These are phyloP conservation scores for Monosporascus sp. DNA, from an alignment of 2,329 filamentous ascomycete species.

Conservation along the genomic window DNA sequence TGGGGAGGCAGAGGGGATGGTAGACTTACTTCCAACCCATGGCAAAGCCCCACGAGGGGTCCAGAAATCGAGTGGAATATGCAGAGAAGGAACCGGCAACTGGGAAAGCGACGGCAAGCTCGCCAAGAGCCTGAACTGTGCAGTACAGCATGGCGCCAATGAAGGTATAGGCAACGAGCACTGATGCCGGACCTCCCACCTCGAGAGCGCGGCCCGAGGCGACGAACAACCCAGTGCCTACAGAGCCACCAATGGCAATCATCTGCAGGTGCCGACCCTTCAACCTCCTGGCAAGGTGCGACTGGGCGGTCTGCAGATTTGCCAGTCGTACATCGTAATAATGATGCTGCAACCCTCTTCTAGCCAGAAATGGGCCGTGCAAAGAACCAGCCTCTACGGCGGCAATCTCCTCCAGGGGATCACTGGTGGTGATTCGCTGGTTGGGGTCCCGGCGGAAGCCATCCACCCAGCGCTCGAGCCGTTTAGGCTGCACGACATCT, in stretches of 20 bases:
- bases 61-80: conserved; percentile 86
- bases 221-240: conserved; percentile 83
- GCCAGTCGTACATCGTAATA: conserved; percentile 53
- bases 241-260: conserved; percentile 94
- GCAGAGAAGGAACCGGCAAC: conserved; percentile 89
- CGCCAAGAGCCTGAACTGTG: conserved; percentile 85
- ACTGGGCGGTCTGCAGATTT: conserved; percentile 69
- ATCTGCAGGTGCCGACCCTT: conserved; percentile 89
- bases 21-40: conserved; percentile 83
- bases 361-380: conserved; percentile 18
- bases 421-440: conserved; percentile 41
- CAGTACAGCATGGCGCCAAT: conserved; percentile 87
- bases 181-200: conserved; percentile 69
- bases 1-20: not conserved
- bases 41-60: conserved; percentile 90
- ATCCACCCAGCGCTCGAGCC: conserved; percentile 46
- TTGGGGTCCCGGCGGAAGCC: conserved; percentile 59
- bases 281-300: conserved; percentile 69
- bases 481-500: conserved; percentile 26
- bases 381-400: conserved; percentile 23
- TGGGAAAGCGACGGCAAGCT: conserved; percentile 85
- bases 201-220: conserved; percentile 69
- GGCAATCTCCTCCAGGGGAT: conserved; percentile 30
- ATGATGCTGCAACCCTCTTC: conserved; percentile 30
- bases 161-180: conserved; percentile 72